These are phyloP conservation scores for Myrmaecium sp. DNA, from an alignment of 2,329 filamentous ascomycete species.

Conservation along the genomic window DNA sequence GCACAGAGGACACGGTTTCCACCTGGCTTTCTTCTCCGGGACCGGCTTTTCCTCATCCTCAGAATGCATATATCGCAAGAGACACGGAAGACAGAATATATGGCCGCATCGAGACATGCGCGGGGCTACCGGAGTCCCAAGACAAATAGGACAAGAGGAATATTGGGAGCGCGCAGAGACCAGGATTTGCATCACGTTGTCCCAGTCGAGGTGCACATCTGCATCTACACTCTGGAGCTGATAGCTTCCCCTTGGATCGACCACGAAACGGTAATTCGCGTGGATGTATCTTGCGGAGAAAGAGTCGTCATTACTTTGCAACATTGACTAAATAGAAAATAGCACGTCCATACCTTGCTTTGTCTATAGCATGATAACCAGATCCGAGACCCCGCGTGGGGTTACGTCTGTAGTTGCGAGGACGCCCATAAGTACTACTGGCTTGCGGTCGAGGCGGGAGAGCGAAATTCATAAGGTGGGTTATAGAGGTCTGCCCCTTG, in stretches of 20 bases:
- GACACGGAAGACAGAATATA: slow-evolving; percentile 85
- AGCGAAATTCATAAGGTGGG: slow-evolving; percentile 85
- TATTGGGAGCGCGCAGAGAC: slow-evolving; percentile 79
- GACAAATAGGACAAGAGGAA: slow-evolving; percentile 83
- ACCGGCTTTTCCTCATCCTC: slow-evolving; percentile 44
- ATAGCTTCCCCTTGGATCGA: slow-evolving; percentile 68
- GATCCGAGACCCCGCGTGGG: slow-evolving; percentile 74
- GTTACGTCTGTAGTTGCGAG: slow-evolving; percentile 40
- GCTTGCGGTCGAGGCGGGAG: slow-evolving; percentile 56
- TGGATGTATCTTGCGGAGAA: slow-evolving; percentile 54
- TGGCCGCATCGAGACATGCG: slow-evolving; percentile 96
- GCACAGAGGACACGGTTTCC: slow-evolving; percentile 94
- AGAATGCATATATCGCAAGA: slow-evolving; percentile 92
- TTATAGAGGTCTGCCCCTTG: slow-evolving; percentile 91
- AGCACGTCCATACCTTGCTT: slow-evolving; percentile 61
- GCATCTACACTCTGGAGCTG: slow-evolving; percentile 66
- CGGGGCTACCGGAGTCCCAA: slow-evolving; percentile 81
- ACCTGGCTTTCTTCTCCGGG: slow-evolving; percentile 54
- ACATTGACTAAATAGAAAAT: slow-evolving; percentile 1
- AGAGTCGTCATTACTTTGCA: slow-evolving; percentile 5
- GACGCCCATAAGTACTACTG: slow-evolving; percentile 33
- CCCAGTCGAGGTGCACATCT: slow-evolving; percentile 82
- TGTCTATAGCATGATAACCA: slow-evolving; percentile 79
- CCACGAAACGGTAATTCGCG: slow-evolving; percentile 94
- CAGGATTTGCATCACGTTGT: slow-evolving; percentile 75